Evolutionary conservation across 164 flowering plant species (phyloP).

Genomic region (Dillenia turbinata): DNA sequence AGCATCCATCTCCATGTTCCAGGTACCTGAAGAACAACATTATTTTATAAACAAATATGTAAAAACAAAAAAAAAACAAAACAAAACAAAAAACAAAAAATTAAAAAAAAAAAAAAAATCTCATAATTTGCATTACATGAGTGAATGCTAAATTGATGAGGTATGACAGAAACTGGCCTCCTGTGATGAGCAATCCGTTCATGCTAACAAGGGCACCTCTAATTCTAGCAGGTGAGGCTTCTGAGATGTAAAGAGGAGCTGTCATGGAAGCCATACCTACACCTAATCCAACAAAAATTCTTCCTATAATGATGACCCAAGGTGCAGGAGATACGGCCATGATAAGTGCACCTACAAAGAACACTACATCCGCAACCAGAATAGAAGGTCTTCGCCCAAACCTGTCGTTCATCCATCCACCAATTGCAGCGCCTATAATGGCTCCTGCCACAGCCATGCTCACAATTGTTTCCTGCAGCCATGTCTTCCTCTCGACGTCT

Average conservation of each 20-base stretch:
- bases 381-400: slow-evolving; percentile 61
- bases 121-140: slow-evolving; percentile 22
- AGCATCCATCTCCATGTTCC: slow-evolving; percentile 97
- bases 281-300: slow-evolving; percentile 77
- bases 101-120: background rate
- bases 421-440: slow-evolving; percentile 85
- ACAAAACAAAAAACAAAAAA: background rate
- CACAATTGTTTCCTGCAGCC: slow-evolving; percentile 82
- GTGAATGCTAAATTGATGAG: slow-evolving; percentile 76
- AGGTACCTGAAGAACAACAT: slow-evolving; percentile 31
- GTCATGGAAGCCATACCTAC: slow-evolving; percentile 98
- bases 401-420: slow-evolving; percentile 74
- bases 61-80: background rate
- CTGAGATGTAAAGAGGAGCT: slow-evolving; percentile 81
- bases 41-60: background rate
- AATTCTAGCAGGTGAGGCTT: slow-evolving; percentile 81
- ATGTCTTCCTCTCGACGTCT: slow-evolving; percentile 53
- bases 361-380: slow-evolving; percentile 64
- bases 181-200: slow-evolving; percentile 76
- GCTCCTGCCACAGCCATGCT: slow-evolving; percentile 98
- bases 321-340: slow-evolving; percentile 76
- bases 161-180: slow-evolving; percentile 80
- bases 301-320: slow-evolving; percentile 55
- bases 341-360: slow-evolving; percentile 67
- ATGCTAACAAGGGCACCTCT: slow-evolving; percentile 89